These are phyloP conservation scores for Corynespora cassiicola DNA, from an alignment of 2,329 filamentous ascomycete genomes.

Conservation along the genomic window DNA sequence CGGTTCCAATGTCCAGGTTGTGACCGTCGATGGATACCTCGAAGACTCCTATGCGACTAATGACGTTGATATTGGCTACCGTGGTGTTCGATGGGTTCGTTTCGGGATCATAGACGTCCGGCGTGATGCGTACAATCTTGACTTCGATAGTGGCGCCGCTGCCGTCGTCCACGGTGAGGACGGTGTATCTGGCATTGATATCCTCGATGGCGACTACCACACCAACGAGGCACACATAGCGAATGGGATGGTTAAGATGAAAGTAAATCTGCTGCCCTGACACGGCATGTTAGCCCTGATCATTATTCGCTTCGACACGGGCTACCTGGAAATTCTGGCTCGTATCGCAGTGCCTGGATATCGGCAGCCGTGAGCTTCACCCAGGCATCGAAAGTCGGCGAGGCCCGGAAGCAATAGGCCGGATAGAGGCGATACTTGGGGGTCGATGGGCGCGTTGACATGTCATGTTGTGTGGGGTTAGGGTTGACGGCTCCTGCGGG, in stretches of 20 bases:
- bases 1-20: constrained; percentile 53
- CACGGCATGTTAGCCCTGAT: constrained; percentile 2
- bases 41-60: constrained; percentile 46
- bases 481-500: constrained; percentile 18
- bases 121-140: constrained; percentile 52
- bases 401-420: constrained; percentile 64
- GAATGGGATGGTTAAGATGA: constrained; percentile 60
- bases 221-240: constrained; percentile 54
- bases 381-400: constrained; percentile 68
- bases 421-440: constrained; percentile 55
- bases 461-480: constrained; percentile 30
- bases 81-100: constrained; percentile 42
- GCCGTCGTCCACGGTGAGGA: constrained; percentile 67
- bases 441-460: constrained; percentile 33
- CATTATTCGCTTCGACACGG: neutral
- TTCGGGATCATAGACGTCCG: constrained; percentile 28
- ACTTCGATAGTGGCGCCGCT: constrained; percentile 66
- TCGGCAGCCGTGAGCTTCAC: constrained; percentile 65
- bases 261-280: constrained; percentile 63
- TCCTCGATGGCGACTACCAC: constrained; percentile 53
- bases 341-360: constrained; percentile 59
- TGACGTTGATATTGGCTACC: constrained; percentile 48
- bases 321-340: constrained; percentile 59
- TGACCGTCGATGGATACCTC: constrained; percentile 44
- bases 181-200: constrained; percentile 45